Evolutionary conservation across 768 basidiomycete genomes (phyloP), one percentile per base, ranked within the genome.

Genomic region (Macrocybe gigantea): DNA sequence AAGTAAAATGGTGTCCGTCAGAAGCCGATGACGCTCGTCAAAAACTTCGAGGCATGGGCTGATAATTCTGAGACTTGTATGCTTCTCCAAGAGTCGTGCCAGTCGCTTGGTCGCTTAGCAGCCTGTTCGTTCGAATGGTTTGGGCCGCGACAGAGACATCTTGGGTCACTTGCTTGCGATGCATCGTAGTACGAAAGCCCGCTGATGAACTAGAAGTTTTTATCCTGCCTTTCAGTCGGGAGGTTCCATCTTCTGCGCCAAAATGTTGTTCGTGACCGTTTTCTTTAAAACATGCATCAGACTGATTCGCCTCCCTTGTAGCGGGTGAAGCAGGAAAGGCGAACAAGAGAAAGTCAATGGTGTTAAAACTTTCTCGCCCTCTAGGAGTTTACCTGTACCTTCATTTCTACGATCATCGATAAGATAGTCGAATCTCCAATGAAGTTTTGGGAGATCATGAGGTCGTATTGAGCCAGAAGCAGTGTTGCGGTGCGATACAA

Each of bases 361-460:
- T 1, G 80, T 85, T 48, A 90, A 57, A 1, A 70, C 71, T 67
- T 85, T 88, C 65, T 92, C 91, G 11, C 85, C 86, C 5, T 74
- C 68, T n/a, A 78, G 56, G 12, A 68, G 56, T 49, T 69, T 73
- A 15, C 78, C 77, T 4, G 71, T 67, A 6, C 61, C 60, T 15
- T 77, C 71, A 15, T 66, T 64, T 45, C 69, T 64, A 32, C 79
- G 72, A 53, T 88, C 81, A 36, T 78, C 77, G 7, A 93, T 85
- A 32, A 82, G 58, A 60, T 93, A 93, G 47, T 88, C 85, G 53
- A 93, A 85, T 48, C 79, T 78, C 92, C 91, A 93, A 15, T 68
- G 66, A 12, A 88, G 65, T 48, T 74, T 78, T 14, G 61, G 44
- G 22, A 22, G 22, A 22, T 22, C 22, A 22, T 22, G 22, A 22